Percentiles rank a stretch among this genome's conserved stretches.
phyloP scores from a whole-genome alignment of 805 yeast genomes.

The Ogataea chonburiensis region DNA sequence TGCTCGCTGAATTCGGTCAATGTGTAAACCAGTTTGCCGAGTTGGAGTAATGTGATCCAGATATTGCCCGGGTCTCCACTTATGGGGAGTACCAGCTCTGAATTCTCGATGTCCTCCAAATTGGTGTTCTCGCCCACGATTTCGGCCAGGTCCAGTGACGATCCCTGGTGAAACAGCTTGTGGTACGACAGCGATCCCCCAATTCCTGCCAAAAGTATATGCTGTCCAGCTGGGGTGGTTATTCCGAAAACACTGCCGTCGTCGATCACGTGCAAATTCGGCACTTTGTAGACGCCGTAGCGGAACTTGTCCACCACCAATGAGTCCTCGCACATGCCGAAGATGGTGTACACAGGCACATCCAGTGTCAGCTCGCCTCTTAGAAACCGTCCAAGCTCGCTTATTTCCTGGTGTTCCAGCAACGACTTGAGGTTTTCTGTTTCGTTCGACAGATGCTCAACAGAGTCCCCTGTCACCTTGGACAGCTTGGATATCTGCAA shows the following conservation, averaged over 20 bases:
- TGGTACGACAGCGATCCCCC: slow-evolving; percentile 72
- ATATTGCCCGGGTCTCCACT: slow-evolving; percentile 64
- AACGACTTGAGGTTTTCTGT: slow-evolving; percentile 37
- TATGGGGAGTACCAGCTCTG: slow-evolving; percentile 45
- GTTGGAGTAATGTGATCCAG: slow-evolving; percentile 71
- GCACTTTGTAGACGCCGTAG: slow-evolving; percentile 48
- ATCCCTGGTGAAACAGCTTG: slow-evolving; percentile 66
- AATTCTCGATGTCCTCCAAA: slow-evolving; percentile 24
- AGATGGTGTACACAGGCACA: slow-evolving; percentile 74
- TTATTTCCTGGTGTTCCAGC: slow-evolving; percentile 40
- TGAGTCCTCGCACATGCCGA: slow-evolving; percentile 76
- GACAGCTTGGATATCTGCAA: slow-evolving; percentile 53
- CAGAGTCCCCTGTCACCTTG: slow-evolving; percentile 42
- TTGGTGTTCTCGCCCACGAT: slow-evolving; percentile 29
- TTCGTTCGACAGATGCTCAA: slow-evolving; percentile 38
- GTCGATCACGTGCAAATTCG: slow-evolving; percentile 61
- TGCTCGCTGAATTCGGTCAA: slow-evolving; percentile 39
- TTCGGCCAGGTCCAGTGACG: slow-evolving; percentile 36
- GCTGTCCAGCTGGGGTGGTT: slow-evolving; percentile 40
- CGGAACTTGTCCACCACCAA: slow-evolving; percentile 62
- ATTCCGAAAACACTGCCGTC: slow-evolving; percentile 50
- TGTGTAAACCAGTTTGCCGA: slow-evolving; percentile 62
- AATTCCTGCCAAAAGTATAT: slow-evolving; percentile 60
- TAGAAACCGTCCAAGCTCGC: slow-evolving; percentile 52
- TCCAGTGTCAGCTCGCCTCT: slow-evolving; percentile 41